Evolutionary conservation across 164 flowering plant genomes (phyloP).

Genomic region (Cinnamomum chago): DNA sequence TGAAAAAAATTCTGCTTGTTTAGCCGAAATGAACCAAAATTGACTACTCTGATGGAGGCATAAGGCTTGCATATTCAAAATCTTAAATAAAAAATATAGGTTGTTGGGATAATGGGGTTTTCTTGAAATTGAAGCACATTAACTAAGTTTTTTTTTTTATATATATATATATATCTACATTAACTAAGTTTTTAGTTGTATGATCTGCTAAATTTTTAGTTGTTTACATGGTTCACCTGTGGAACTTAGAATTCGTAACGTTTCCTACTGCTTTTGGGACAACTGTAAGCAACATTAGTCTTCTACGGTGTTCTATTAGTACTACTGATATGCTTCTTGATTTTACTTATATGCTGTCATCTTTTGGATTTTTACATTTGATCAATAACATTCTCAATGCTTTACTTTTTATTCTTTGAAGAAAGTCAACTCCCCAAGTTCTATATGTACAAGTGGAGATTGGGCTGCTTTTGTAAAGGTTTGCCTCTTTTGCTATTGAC

Average conservation of each 20-base stretch:
- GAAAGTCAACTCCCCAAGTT: slow-evolving; percentile 93
- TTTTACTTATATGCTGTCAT: background rate
- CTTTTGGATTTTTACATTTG: background rate
- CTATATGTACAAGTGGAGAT: slow-evolving; percentile 54
- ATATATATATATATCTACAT: no score
- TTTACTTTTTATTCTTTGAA: slow-evolving; percentile 13
- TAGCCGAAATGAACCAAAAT: no score
- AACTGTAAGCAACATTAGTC: background rate
- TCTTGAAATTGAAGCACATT: no score
- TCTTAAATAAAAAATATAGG: no score
- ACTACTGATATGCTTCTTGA: background rate
- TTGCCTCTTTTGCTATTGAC: slow-evolving; percentile 3
- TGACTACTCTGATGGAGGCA: no score
- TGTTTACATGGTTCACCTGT: no score
- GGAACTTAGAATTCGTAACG: background rate
- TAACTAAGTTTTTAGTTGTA: no score
- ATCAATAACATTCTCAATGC: background rate
- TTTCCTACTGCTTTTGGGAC: background rate
- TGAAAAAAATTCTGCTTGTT: no score
- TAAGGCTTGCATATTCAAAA: no score
- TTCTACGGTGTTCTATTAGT: background rate
- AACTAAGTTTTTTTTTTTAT: no score
- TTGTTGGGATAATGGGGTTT: no score
- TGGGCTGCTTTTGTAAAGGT: slow-evolving; percentile 88
- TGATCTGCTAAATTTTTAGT: no score